Evolutionary conservation across 306 rosid species (phyloP), one percentile per base, ranked within the genome.

Genomic region (Cicer yamashitae): DNA sequence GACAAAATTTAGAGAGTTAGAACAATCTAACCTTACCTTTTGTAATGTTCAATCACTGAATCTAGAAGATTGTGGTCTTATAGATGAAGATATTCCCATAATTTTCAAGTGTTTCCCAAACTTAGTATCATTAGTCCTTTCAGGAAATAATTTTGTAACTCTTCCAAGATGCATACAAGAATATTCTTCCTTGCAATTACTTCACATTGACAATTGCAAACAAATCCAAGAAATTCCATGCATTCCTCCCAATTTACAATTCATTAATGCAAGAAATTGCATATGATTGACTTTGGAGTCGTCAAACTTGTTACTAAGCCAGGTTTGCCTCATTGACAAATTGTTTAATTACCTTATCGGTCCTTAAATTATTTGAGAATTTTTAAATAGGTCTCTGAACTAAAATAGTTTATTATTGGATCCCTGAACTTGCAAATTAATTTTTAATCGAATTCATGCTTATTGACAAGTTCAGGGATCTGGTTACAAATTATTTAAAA

Each of bases 1-100:
- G 46, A 45, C 61, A 13, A 80, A 80, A 71, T 59, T 76, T 46
- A 65, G 77, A 43, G 75, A 54, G n/a, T 50, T 67, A 65, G 82
- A 63, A 34, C 43, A 51, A 18, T 61, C 64, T 18, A 20, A 73
- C 2, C 65, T 15, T 50, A 64, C 68, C 63, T 79, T 66, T 45
- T 52, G 48, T 44, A 80, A 80, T 64, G 65, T 84, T 22, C 54
- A 71, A 13, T 71, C 82, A 41, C 74, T 84, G 30, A 80, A 76
- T 76, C 74, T 84, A 52, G 77, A 80, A 73, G 73, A 76, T 10
- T 84, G 82, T 67, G 70, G 60, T 46, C 80, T 84, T 38, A 61
- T 63, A 12, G 87, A 84, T 62, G 82, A 84, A 73, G 87, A 84
- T 77, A 77, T 84, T 67, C 82, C 84, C 41, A 61, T 77, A 54